Conservation (phyloP, 768 basidiomycete species). For the Leccinum ochraceum region DNA sequence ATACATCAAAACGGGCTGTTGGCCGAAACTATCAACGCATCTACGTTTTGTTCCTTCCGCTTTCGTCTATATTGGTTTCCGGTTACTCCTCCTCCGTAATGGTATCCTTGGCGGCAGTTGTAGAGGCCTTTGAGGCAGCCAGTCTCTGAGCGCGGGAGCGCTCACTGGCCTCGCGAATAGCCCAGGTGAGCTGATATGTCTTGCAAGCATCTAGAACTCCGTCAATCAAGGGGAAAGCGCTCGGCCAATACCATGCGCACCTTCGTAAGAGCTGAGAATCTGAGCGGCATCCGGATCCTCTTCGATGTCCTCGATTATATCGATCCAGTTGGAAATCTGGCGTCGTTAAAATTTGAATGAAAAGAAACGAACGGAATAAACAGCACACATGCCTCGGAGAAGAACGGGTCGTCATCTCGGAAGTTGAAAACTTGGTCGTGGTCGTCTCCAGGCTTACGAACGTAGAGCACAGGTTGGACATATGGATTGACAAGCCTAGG, state of each 20-base stretch:
- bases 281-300: slow-evolving; percentile 78
- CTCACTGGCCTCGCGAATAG: slow-evolving; percentile 81
- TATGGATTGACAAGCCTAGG: slow-evolving; percentile 89
- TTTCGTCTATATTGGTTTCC: neutral
- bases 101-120: slow-evolving; percentile 26
- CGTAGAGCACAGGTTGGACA: slow-evolving; percentile 83
- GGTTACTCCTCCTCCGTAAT: slow-evolving; percentile 30
- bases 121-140: slow-evolving; percentile 36
- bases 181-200: slow-evolving; percentile 93
- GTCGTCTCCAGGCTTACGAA: slow-evolving; percentile 84
- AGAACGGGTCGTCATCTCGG: slow-evolving; percentile 88
- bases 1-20: neutral
- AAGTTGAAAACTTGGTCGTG: slow-evolving; percentile 69
- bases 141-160: slow-evolving; percentile 53
- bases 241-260: slow-evolving; percentile 36
- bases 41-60: neutral
- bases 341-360: neutral
- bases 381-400: slow-evolving; percentile 64
- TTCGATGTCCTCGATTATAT: slow-evolving; percentile 87
- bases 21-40: slow-evolving; percentile 5
- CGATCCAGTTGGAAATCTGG: slow-evolving; percentile 79
- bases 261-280: slow-evolving; percentile 85
- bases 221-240: neutral
- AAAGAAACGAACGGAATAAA: neutral
- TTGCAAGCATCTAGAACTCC: slow-evolving; percentile 67